Conservation (phyloP, 2,329 filamentous ascomycete species). For the Aspergillaceae sp. region DNA sequence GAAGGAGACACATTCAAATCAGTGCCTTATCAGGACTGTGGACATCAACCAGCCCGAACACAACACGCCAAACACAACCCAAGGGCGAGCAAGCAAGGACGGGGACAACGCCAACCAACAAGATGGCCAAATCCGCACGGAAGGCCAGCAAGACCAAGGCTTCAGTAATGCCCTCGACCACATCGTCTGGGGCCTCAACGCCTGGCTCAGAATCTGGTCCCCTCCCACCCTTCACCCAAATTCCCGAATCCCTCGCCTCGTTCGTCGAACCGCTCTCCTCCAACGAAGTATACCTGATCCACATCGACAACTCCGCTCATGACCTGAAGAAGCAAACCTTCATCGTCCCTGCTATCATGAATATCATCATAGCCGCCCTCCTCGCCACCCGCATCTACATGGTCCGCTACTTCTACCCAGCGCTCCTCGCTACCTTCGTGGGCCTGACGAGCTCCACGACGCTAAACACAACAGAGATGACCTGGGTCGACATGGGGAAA, state of each 20-base stretch:
- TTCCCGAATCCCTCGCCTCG: conserved; percentile 53
- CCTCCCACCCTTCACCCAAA: conserved; percentile 61
- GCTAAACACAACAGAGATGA: conserved; percentile 50
- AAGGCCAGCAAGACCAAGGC: conserved; percentile 23
- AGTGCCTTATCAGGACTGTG: not conserved
- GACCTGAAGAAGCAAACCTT: conserved; percentile 78
- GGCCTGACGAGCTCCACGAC: conserved; percentile 59
- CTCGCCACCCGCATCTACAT: conserved; percentile 46
- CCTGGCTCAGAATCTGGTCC: conserved; percentile 25
- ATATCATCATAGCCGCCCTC: conserved; percentile 55
- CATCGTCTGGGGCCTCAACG: conserved; percentile 25
- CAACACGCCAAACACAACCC: not conserved
- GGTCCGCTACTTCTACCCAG: conserved; percentile 65
- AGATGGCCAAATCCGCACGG: conserved; percentile 30
- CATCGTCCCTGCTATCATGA: conserved; percentile 67
- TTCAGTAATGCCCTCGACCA: conserved; percentile 13
- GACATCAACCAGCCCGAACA: not conserved
- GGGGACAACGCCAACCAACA: conserved; percentile 1
- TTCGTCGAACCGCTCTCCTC: conserved; percentile 60
- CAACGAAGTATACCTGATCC: conserved; percentile 70
- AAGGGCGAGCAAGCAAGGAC: not conserved
- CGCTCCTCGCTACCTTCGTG: conserved; percentile 55
- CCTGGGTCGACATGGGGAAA: conserved; percentile 49
- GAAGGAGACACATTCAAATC: not conserved
- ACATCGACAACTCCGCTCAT: conserved; percentile 64